Base-by-base conservation (phyloP, 2,329 filamentous ascomycete species). In the Ophiocordyceps unilateralis region DNA sequence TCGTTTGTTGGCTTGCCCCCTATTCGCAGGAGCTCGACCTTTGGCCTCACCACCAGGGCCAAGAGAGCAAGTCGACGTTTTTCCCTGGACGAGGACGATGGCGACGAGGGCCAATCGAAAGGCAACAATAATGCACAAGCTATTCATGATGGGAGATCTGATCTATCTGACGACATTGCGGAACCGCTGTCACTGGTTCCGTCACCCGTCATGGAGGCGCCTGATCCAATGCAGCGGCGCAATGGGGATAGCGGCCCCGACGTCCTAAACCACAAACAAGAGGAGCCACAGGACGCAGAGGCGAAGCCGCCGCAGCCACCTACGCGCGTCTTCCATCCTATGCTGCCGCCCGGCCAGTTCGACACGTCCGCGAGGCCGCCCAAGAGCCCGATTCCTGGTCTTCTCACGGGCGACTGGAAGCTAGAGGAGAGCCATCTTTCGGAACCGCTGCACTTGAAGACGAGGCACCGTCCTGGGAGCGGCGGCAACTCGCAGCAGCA, bases 1-100 rank as follows among this genome's bases (percentile, higher is more conserved):
- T 74, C 71, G 1, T 78, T 78, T 47, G 59, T 69, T 20, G 71
- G 71, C 1, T 55, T 80, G 32, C 75, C 76, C 3, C 72, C 72
- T 1, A 76, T 79, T 45, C 66, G 72, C 39, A 65, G 72, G 26
- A 67, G 65, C 14, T 78, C 75, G 15, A 72, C 70, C 4, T 73
- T 79, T 54, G 69, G 68, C 17, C 49, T 70, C 17, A 55, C 50
- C 20, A 49, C 55, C 26, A 57, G 52, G 44, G 55, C 55, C 30
- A 57, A 52, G 43, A 62, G 59, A 44, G 60, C 58, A 9, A 51
- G 51, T 11, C 58, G 57, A 39, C 54, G 52, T 22, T 53, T 58
- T 45, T 53, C 58, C 5, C 46, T 57, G 5, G 53, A 56, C 17
- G 56, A 59, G 23, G 58, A 60, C 28, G 38, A 43, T 22, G 30